Percentiles rank a stretch among this genome's conserved stretches.
phyloP scores from a whole-genome alignment of 2,329 filamentous ascomycete species.

The Thelonectria rubi region DNA sequence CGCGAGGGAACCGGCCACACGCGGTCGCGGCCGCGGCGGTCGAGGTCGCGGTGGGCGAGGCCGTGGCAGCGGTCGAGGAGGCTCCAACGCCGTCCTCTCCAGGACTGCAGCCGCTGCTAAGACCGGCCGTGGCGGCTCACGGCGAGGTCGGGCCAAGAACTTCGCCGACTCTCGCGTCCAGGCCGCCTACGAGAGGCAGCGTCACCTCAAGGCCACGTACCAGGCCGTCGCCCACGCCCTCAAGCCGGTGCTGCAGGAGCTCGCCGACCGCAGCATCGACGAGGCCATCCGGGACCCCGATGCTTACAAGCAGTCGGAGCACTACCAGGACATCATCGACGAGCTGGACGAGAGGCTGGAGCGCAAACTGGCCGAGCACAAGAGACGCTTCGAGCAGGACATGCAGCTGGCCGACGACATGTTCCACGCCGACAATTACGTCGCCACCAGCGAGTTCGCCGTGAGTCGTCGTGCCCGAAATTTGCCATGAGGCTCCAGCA shows the following conservation, averaged over 20 bases:
- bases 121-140: constrained; percentile 49
- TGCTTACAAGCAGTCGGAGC: constrained; percentile 61
- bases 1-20: constrained; percentile 48
- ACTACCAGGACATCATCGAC: constrained; percentile 61
- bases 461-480: constrained; percentile 47
- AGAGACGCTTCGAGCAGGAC: constrained; percentile 47
- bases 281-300: constrained; percentile 64
- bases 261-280: constrained; percentile 68
- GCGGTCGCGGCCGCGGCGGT: constrained; percentile 49
- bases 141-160: constrained; percentile 64
- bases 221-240: constrained; percentile 69
- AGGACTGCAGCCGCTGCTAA: constrained; percentile 48
- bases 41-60: constrained; percentile 45
- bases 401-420: constrained; percentile 51
- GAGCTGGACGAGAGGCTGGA: constrained; percentile 55
- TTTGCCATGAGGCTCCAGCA: constrained; percentile 34
- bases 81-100: constrained; percentile 44
- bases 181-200: constrained; percentile 69
- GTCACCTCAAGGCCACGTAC: constrained; percentile 72
- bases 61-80: constrained; percentile 44
- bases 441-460: constrained; percentile 48
- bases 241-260: constrained; percentile 71
- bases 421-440: constrained; percentile 46
- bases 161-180: constrained; percentile 64
- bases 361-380: constrained; percentile 44